Conservation (phyloP, 257 asterid species). For the Plectranthus barbatus region DNA sequence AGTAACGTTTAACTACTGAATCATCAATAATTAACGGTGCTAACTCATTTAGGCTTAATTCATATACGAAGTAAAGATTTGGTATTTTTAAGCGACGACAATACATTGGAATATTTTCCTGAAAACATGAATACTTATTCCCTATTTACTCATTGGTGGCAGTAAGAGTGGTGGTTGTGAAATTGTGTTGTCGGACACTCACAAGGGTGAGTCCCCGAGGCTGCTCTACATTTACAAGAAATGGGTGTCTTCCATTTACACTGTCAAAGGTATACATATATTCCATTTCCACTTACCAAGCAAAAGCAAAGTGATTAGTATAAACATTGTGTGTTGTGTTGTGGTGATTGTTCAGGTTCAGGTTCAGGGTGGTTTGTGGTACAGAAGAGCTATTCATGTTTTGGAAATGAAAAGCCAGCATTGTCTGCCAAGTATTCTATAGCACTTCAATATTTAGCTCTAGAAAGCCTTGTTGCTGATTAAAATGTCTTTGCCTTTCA, state of each 20-base stretch:
- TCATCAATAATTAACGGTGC: too few species aligned
- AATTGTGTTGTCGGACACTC: slow-evolving; percentile 71
- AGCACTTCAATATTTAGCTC: slow-evolving; percentile 69
- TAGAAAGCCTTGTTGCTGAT: slow-evolving; percentile 39
- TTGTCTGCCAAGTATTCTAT: slow-evolving; percentile 67
- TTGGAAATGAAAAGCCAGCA: slow-evolving; percentile 5
- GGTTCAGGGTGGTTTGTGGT: slow-evolving; percentile 57
- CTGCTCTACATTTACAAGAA: slow-evolving; percentile 76
- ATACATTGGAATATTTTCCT: too few species aligned
- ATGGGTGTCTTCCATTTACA: slow-evolving; percentile 81
- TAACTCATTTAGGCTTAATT: too few species aligned
- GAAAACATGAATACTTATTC: too few species aligned
- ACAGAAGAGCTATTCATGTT: slow-evolving; percentile 29
- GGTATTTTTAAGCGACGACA: too few species aligned
- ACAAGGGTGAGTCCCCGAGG: slow-evolving; percentile 69
- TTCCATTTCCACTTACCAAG: too few species aligned
- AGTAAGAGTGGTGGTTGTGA: slow-evolving; percentile 48
- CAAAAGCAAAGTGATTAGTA: too few species aligned
- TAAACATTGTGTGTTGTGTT: too few species aligned
- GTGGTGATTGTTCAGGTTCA: slow-evolving; percentile 25
- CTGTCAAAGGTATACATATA: slow-evolving; percentile 37
- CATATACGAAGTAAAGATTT: too few species aligned
- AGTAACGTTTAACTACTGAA: too few species aligned
- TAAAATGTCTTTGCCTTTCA: too few species aligned
- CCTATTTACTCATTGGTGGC: too few species aligned